These are phyloP conservation scores for Grifola frondosa DNA, from an alignment of 1,284 basidiomycete genomes.

Conservation along the genomic window DNA sequence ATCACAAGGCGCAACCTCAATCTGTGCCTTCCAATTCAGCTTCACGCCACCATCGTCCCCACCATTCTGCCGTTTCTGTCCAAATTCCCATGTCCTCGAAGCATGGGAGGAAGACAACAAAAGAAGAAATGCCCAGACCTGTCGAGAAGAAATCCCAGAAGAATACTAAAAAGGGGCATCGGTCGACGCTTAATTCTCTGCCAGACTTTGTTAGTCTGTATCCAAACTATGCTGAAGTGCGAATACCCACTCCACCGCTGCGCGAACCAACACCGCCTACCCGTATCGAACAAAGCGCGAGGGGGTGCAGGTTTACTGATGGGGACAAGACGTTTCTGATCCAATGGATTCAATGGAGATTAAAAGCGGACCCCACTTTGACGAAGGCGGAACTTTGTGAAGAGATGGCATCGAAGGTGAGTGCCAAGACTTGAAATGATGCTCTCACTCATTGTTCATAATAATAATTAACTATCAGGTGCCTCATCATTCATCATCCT, in stretches of 20 bases:
- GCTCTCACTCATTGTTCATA: not conserved
- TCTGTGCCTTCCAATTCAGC: too few relatives aligned
- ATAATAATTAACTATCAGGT: not conserved
- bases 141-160: too few relatives aligned
- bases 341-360: conserved; percentile 59
- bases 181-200: not conserved
- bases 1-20: too few relatives aligned
- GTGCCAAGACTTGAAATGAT: not conserved
- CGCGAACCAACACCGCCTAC: conserved; percentile 67
- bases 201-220: not conserved
- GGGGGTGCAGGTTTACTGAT: conserved; percentile 59
- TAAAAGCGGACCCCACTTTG: conserved; percentile 50
- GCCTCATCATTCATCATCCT: conserved; percentile 1
- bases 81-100: too few relatives aligned
- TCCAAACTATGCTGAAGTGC: not conserved
- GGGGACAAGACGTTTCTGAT: conserved; percentile 65
- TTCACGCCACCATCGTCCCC: too few relatives aligned
- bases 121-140: too few relatives aligned
- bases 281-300: conserved; percentile 39
- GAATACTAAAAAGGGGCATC: not conserved
- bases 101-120: too few relatives aligned
- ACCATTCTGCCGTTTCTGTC: too few relatives aligned
- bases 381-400: conserved; percentile 54
- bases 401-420: conserved; percentile 54
- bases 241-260: conserved; percentile 56